Evolutionary conservation across 2,329 filamentous ascomycete genomes (phyloP).

Genomic region (Penicillium hesseltinei): DNA sequence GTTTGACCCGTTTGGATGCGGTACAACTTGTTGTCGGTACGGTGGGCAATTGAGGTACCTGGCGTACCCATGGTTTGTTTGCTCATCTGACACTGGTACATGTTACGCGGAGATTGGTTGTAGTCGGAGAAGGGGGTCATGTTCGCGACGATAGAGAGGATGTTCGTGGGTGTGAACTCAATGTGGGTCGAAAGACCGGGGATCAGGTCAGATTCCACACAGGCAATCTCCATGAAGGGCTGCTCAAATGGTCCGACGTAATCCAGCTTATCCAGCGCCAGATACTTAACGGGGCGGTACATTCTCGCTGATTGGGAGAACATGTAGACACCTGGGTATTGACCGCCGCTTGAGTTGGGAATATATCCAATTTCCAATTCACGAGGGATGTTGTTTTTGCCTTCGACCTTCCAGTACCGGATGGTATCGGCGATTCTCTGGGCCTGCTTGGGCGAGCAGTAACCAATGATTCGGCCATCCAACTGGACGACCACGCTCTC

Average conservation of each 20-base stretch:
- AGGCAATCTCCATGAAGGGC: slow-evolving; percentile 96
- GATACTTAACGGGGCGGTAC: slow-evolving; percentile 87
- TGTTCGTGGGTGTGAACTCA: slow-evolving; percentile 91
- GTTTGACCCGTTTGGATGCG: slow-evolving; percentile 93
- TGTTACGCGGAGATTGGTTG: slow-evolving; percentile 97
- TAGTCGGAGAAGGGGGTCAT: slow-evolving; percentile 99
- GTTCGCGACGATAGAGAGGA: slow-evolving; percentile 94
- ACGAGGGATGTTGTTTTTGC: slow-evolving; percentile 72
- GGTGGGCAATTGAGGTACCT: slow-evolving; percentile 75
- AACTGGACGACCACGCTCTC: slow-evolving; percentile 88
- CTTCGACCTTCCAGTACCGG: slow-evolving; percentile 93
- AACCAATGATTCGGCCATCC: slow-evolving; percentile 86
- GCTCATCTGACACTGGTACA: slow-evolving; percentile 99
- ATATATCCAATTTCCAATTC: slow-evolving; percentile 91
- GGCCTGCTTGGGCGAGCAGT: slow-evolving; percentile 82
- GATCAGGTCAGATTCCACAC: slow-evolving; percentile 79
- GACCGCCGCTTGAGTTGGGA: slow-evolving; percentile 82
- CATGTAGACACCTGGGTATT: slow-evolving; percentile 95
- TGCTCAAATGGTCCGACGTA: slow-evolving; percentile 92
- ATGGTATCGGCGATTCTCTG: slow-evolving; percentile 79
- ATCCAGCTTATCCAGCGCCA: slow-evolving; percentile 81
- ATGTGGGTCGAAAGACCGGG: slow-evolving; percentile 92
- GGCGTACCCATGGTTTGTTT: slow-evolving; percentile 99
- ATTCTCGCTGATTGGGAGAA: slow-evolving; percentile 81
- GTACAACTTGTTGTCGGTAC: slow-evolving; percentile 97